Base-by-base conservation (phyloP, 441 rosid genomes). In the Euphorbia celastroides region DNA sequence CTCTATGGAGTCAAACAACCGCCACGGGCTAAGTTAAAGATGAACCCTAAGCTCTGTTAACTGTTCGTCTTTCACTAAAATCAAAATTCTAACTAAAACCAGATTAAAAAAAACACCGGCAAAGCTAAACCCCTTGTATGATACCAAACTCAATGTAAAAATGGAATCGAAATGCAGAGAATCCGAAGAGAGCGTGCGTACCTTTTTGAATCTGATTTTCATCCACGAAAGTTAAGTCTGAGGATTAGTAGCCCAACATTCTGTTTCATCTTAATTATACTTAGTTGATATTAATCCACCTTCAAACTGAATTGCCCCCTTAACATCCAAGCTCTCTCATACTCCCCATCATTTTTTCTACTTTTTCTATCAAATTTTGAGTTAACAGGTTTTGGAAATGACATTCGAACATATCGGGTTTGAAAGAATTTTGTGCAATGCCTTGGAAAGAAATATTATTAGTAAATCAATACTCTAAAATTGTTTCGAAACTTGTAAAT, bases 121-220 rank as follows among this genome's bases (percentile, higher is more conserved):
- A 57, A 66, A 68, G 41, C 80, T 13, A 60, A 75, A 67, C 10
- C 59, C 62, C 60, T 20, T 16, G 5, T 50, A 14, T 42, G 48
- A 42, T 42, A 12, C 48, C 17, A 42, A 7, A 42, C 5, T 6
- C 48, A 42, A 42, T 42, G 17, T 10, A 1, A 13, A 56, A 30
- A 55, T 42, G 58, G 41, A 72, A 64, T 20, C 51, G 61, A 61
- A 48, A 64, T 16, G 50, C 51, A 16, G 30, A 65, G 27, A 20
- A 34, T 36, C 19, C 44, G 0, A 12, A 0, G 26, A 65, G 68
- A 26, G 11, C 5, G n/a, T n/a, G n/a, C 61, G 22, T 26, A 71
- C 70, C 72, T 72, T 60, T 27, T 56, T 46, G 1, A 27, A 63
- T 63, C 41, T 23, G 5, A 59, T 65, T 32, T 34, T 46, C 20